Evolutionary conservation across 805 yeast species (phyloP).

Genomic region (Pichia paraexigua): DNA sequence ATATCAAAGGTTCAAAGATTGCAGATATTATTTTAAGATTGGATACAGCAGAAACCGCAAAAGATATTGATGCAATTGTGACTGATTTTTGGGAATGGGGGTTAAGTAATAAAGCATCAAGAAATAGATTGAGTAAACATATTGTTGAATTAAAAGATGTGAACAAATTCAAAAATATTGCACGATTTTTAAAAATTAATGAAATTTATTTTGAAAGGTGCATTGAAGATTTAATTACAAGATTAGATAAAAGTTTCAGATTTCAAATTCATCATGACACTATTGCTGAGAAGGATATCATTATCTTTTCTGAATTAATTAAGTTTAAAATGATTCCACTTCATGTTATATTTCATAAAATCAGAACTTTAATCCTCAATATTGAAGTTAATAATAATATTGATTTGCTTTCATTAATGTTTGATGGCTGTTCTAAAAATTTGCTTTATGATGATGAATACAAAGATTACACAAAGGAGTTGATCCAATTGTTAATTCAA

Average conservation of each 20-base stretch:
- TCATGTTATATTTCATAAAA: constrained; percentile 66
- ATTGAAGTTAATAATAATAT: constrained; percentile 48
- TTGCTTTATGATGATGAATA: constrained; percentile 52
- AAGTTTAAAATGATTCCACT: constrained; percentile 68
- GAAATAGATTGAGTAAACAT: constrained; percentile 48
- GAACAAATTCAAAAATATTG: constrained; percentile 41
- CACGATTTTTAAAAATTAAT: constrained; percentile 63
- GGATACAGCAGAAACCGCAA: constrained; percentile 35
- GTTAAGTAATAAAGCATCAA: constrained; percentile 67
- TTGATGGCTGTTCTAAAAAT: constrained; percentile 67
- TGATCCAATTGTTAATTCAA: constrained; percentile 48
- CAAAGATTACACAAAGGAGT: constrained; percentile 48
- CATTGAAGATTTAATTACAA: constrained; percentile 42
- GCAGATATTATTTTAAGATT: constrained; percentile 11
- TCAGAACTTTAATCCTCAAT: constrained; percentile 50
- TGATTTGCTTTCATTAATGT: constrained; percentile 60
- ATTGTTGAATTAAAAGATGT: constrained; percentile 43
- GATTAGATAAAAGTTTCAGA: constrained; percentile 53
- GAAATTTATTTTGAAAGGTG: constrained; percentile 41
- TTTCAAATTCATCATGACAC: constrained; percentile 47
- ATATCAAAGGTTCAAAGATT: constrained; percentile 14
- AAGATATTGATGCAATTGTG: constrained; percentile 43
- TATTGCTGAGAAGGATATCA: constrained; percentile 48
- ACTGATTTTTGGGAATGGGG: constrained; percentile 39
- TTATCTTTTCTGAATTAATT: constrained; percentile 65